phyloP scores from a whole-genome alignment of 1,284 basidiomycete species.

The Kalmanozyma brasiliensis region DNA sequence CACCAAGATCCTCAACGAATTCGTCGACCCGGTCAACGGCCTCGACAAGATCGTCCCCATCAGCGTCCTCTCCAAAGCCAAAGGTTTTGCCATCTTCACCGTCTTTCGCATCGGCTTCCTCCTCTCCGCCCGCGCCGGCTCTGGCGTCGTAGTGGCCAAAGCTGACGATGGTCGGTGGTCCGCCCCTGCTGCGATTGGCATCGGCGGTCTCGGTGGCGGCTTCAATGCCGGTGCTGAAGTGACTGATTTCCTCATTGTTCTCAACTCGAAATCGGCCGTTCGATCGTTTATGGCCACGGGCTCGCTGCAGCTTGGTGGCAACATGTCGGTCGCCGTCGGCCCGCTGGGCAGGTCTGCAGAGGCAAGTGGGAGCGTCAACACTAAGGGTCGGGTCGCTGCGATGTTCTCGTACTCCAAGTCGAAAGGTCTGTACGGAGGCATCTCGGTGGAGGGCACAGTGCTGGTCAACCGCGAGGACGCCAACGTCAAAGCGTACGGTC shows the following conservation, averaged over 20 bases:
- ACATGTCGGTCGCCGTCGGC: constrained; percentile 78
- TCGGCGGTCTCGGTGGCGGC: constrained; percentile 83
- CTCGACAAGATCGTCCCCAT: constrained; percentile 64
- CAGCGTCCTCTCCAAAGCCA: constrained; percentile 75
- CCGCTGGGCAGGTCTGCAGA: constrained; percentile 94
- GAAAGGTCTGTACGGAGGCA: constrained; percentile 86
- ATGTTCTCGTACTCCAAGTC: constrained; percentile 93
- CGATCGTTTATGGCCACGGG: constrained; percentile 94
- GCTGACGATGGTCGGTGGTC: constrained; percentile 90
- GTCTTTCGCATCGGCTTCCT: constrained; percentile 72
- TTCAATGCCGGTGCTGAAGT: constrained; percentile 84
- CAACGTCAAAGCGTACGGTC: constrained; percentile 68
- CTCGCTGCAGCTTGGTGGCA: constrained; percentile 81
- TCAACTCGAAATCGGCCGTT: constrained; percentile 81
- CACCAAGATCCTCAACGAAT: constrained; percentile 65
- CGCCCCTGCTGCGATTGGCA: constrained; percentile 91
- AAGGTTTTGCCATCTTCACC: constrained; percentile 79
- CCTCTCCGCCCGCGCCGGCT: constrained; percentile 78
- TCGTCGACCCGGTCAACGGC: constrained; percentile 61
- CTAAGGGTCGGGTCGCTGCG: constrained; percentile 87
- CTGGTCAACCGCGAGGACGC: constrained; percentile 92
- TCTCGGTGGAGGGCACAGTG: constrained; percentile 89
- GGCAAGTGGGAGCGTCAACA: constrained; percentile 85
- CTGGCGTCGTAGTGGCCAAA: constrained; percentile 89
- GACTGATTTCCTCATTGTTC: constrained; percentile 92